Evolutionary conservation across 2,329 filamentous ascomycete genomes (phyloP), one percentile per base, ranked within the genome.

Genomic region (Immersiporthe knoxdaviesiana): DNA sequence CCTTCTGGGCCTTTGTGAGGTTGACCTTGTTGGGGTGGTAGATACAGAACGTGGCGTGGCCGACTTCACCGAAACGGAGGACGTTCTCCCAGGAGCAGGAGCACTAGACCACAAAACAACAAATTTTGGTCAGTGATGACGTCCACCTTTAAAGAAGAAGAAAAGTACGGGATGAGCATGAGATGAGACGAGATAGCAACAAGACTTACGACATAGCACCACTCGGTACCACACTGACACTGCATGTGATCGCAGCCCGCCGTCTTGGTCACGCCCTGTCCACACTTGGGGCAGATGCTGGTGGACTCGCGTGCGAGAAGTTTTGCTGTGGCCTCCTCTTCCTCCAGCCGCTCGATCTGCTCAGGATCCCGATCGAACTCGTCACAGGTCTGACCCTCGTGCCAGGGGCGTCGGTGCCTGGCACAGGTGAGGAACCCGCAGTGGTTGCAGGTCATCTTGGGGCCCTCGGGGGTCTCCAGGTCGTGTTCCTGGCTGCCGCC

Each of bases 21-120:
- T 58, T 67, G 52, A 71, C 64, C 41, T 69, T 71, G 64, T 71
- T 71, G 14, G 69, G 69, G 54, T 71, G 69, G 64, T 71, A 69
- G 60, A 63, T 69, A 44, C 69, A 71, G 56, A 71, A 71, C 0
- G 69, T 71, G 47, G 64, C 67, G 41, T 71, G 69, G 16, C 67
- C 69, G 16, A 32, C 52, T 0, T 56, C 44, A 14, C 69, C 69
- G 35, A 67, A 35, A 37, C 69, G 69, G 44, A 69, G 47, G 16
- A 71, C 62, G 32, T 71, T 67, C n/a, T 71, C 69, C 60, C 62
- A 67, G 2, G 63, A 50, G 35, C 67, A 69, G 50, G 69, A 67
- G 61, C 69, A 71, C 69, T 71, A 1, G 7, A 1, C 10, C 37
- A 3, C 3, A 24, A 2, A 4, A 4, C 4, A 35, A 35, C 4